Conservation (phyloP, 2,329 filamentous ascomycete species). For the Xylariaceae sp. region DNA sequence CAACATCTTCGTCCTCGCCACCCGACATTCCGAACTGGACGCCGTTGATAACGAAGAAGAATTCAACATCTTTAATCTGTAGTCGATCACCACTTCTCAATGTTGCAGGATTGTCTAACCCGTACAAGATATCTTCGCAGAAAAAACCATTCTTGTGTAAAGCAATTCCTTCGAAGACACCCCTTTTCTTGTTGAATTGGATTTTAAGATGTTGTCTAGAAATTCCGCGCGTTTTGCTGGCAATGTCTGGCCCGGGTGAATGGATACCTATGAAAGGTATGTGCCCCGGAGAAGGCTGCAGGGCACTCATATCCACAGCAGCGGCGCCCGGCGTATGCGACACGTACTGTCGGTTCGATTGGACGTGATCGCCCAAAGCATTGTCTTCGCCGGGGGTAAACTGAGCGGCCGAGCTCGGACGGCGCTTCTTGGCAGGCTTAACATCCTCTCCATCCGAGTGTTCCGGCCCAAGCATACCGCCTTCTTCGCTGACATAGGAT, state of each 20-base stretch:
- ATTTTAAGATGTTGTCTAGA: constrained; percentile 72
- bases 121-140: constrained; percentile 56
- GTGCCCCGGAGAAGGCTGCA: constrained; percentile 58
- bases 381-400: constrained; percentile 43
- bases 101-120: constrained; percentile 47
- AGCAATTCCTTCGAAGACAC: constrained; percentile 61
- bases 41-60: constrained; percentile 65
- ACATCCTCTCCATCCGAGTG: constrained; percentile 50
- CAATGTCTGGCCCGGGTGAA: constrained; percentile 59
- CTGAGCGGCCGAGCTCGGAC: constrained; percentile 41
- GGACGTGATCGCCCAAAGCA: constrained; percentile 41
- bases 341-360: constrained; percentile 57
- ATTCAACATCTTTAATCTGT: constrained; percentile 66
- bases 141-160: constrained; percentile 66
- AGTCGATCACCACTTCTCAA: constrained; percentile 63
- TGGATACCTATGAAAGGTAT: constrained; percentile 69
- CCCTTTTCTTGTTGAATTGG: constrained; percentile 59
- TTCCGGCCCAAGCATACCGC: constrained; percentile 62
- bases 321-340: constrained; percentile 57
- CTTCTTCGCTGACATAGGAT: constrained; percentile 65
- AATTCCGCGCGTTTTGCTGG: constrained; percentile 64
- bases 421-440: constrained; percentile 44
- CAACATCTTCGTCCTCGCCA: constrained; percentile 49
- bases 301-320: constrained; percentile 54
- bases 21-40: constrained; percentile 55